Evolutionary conservation across 192 early-diverging fungal species (phyloP).

Genomic region (Cetraspora pellucida): DNA sequence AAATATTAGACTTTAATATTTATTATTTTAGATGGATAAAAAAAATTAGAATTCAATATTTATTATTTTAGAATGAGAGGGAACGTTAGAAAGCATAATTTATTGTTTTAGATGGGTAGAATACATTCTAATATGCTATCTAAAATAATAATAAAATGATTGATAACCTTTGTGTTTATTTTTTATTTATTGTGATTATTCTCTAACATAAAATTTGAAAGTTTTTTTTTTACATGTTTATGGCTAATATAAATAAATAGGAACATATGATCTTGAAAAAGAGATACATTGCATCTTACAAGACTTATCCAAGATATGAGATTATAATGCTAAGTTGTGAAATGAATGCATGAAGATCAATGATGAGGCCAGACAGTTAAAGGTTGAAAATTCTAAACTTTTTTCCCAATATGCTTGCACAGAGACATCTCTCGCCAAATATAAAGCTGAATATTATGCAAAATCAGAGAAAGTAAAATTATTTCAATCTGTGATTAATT

Average conservation of each 20-base stretch:
- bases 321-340: constrained; percentile 2
- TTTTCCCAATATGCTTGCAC: neutral
- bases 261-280: constrained; percentile 13
- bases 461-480: constrained; percentile 5
- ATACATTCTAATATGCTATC: neutral
- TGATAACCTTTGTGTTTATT: neutral
- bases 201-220: constrained; percentile 7
- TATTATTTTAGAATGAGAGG: neutral
- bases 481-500: constrained; percentile 22
- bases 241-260: constrained; percentile 4
- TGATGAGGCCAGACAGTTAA: neutral
- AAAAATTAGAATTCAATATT: constrained; percentile 9
- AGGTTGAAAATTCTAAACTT: constrained; percentile 6
- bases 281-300: constrained; percentile 11
- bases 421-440: neutral
- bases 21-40: constrained; percentile 9
- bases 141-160: neutral
- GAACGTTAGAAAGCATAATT: neutral
- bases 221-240: neutral
- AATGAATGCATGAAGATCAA: neutral
- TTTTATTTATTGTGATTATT: neutral
- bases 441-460: neutral
- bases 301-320: constrained; percentile 4
- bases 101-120: neutral
- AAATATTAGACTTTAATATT: neutral